These are phyloP conservation scores for Calonectria hawksworthii DNA, from an alignment of 2,329 filamentous ascomycete genomes.

Conservation along the genomic window DNA sequence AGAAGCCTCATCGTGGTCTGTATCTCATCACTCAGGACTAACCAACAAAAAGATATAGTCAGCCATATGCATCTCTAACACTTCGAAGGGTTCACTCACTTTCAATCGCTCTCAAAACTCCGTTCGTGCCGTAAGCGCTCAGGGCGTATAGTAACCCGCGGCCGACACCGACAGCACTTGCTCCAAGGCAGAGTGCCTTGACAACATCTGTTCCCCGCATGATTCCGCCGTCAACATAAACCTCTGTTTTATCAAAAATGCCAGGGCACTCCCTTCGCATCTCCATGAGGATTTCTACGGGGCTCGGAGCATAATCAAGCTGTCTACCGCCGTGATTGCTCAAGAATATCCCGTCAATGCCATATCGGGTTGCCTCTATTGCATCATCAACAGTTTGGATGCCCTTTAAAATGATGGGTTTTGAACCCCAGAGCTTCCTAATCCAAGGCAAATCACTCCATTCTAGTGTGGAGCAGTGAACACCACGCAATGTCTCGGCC, in stretches of 20 bases:
- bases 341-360: conserved; percentile 33
- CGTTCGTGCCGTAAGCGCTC: conserved; percentile 8
- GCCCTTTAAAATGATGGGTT: conserved; percentile 47
- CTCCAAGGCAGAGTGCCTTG: conserved; percentile 50
- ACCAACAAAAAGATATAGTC: not conserved
- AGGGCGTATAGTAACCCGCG: conserved; percentile 37
- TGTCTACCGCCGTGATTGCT: conserved; percentile 52
- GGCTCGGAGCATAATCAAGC: conserved; percentile 47
- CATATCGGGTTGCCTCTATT: conserved; percentile 33
- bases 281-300: conserved; percentile 48
- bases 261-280: conserved; percentile 44
- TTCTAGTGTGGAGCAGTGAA: not conserved
- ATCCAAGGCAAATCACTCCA: conserved; percentile 12
- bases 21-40: conserved; percentile 54
- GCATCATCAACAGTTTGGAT: conserved; percentile 50
- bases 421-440: not conserved
- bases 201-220: conserved; percentile 49
- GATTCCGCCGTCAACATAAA: conserved; percentile 51
- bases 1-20: conserved; percentile 40
- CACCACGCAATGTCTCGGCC: not conserved
- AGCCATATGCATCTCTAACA: not conserved
- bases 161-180: conserved; percentile 53
- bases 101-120: conserved; percentile 2
- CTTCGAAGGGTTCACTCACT: not conserved
- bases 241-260: conserved; percentile 41